Base-by-base conservation (phyloP, 2,329 filamentous ascomycete species). In the Clathrospora elynae region DNA sequence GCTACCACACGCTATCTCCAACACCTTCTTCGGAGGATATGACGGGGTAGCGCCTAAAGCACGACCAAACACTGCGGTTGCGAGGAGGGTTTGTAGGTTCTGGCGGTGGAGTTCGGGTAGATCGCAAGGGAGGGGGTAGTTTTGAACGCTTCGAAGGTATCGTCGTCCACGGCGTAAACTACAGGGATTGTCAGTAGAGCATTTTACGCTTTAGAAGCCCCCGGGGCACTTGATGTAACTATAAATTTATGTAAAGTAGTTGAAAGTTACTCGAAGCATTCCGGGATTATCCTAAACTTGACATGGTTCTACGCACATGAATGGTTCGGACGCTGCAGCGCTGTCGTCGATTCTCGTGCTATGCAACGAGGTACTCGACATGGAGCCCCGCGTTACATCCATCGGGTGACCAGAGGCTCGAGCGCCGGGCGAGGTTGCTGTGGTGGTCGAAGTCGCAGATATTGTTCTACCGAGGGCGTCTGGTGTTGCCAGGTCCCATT, bases 111-210 rank as follows among this genome's bases (percentile, higher is more conserved):
- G 80, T 72, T 96, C 91, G 26, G 85, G 77, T 26, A 96, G 80
- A 72, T 96, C 92, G 73, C 87, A 86, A 25, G 92, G 92, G 2
- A 96, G 77, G n/a, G 90, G 90, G 61, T 97, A 96, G 34, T 53
- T 18, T 6, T 82, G 74, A 19, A 88, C 75, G 62, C 95, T 88
- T 64, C 87, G 83, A 52, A 95, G 80, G 71, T 92, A 96, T 32
- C 86, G 86, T 44, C 90, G 86, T 37, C 89, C 89, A 73, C 93
- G 86, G 61, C 86, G 84, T 52, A 85, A 74, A n/a, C n/a, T n/a
- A n/a, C n/a, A n/a, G n/a, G n/a, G n/a, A n/a, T n/a, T n/a, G n/a
- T n/a, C n/a, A n/a, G n/a, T n/a, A n/a, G n/a, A n/a, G n/a, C n/a
- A n/a, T n/a, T n/a, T n/a, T n/a, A n/a, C n/a, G n/a, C n/a, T n/a